Base-by-base conservation (phyloP, 2,329 filamentous ascomycete genomes). In the Diaporthe aspalathi region DNA sequence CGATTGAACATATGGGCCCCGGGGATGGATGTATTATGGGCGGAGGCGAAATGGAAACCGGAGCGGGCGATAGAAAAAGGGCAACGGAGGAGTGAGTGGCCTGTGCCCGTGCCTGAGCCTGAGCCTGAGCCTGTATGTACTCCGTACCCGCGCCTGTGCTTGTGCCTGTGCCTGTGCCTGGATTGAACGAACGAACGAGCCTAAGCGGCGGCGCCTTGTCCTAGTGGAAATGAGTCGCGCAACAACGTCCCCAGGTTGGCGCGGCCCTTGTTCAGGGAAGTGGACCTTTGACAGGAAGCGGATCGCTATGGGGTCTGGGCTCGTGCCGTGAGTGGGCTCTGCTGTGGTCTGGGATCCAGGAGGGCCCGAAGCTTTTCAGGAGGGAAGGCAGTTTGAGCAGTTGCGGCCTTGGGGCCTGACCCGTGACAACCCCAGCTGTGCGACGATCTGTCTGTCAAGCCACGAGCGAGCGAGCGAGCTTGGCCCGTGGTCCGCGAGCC, bases 1-100 rank as follows among this genome's bases (percentile, higher is more conserved):
- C 82, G 81, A 81, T 80, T 80, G 77, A 85, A 85, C 83, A 85
- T 85, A 80, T 82, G 82, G 78, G 76, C 69, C 60, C 72, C 72
- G 69, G 57, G 40, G 52, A 67, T 43, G 69, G 40, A 50, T 27
- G 50, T 65, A 49, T 65, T 17, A 11, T 65, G 52, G 65, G 56
- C 62, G 53, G 68, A 57, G 65, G 71, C 69, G 72, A 71, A 53
- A n/a, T 71, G 45, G 63, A 62, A 67, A 43, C 62, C 69, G 69
- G 69, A 65, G 50, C 69, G 72, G 65, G 69, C 72, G 72, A 71
- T 40, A 70, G 68, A 68, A 52, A 69, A 53, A 67, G 69, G 70
- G 67, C 68, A 52, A 65, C 65, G 70, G 66, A 72, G 70, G 68
- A 49, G 45, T 45, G 20, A 17, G 45, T 65, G 60, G 45, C 60